Percentiles rank a stretch among this genome's conserved stretches.
Conservation (phyloP, 2,329 filamentous ascomycete species). For the Ceratocystis alfenasii region DNA sequence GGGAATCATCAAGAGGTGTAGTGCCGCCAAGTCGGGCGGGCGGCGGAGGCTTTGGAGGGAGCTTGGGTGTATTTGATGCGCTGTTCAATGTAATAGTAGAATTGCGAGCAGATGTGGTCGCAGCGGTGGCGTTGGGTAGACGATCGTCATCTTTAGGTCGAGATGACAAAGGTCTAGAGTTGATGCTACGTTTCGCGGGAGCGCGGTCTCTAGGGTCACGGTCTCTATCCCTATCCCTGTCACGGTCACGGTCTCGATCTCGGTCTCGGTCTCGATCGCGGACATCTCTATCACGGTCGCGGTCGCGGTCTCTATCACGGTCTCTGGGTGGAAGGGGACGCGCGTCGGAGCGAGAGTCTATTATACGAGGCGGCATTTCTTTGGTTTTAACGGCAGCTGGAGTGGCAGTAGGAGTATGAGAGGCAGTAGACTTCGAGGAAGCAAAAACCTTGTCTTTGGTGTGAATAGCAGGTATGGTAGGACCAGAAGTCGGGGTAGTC, state of each 20-base stretch:
- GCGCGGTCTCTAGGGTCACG: slow-evolving; percentile 14
- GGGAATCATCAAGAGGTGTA: slow-evolving; percentile 11
- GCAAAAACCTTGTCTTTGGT: not conserved
- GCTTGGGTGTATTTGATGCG: slow-evolving; percentile 8
- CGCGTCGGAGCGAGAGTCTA: slow-evolving; percentile 2
- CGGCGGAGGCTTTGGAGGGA: slow-evolving; percentile 17
- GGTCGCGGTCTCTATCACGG: slow-evolving; percentile 15
- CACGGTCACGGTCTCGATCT: slow-evolving; percentile 16
- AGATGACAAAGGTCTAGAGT: slow-evolving; percentile 8
- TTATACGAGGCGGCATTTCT: slow-evolving; percentile 7
- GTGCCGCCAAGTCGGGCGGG: not conserved
- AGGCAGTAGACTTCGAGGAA: not conserved
- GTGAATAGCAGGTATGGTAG: not conserved
- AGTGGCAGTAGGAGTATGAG: not conserved
- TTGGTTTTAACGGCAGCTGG: not conserved
- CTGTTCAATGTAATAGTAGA: not conserved
- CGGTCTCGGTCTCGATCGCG: not conserved
- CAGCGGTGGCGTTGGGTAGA: not conserved
- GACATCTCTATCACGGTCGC: slow-evolving; percentile 3
- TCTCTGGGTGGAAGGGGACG: slow-evolving; percentile 3
- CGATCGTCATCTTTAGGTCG: slow-evolving; percentile 14
- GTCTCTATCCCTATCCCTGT: slow-evolving; percentile 15
- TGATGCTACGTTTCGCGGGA: not conserved
- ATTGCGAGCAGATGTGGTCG: not conserved
- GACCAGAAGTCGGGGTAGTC: not conserved